Percentiles rank a stretch among this genome's conserved stretches.
Evolutionary conservation across 1,284 basidiomycete species (phyloP).

Genomic region (Sporisorium sorghi): DNA sequence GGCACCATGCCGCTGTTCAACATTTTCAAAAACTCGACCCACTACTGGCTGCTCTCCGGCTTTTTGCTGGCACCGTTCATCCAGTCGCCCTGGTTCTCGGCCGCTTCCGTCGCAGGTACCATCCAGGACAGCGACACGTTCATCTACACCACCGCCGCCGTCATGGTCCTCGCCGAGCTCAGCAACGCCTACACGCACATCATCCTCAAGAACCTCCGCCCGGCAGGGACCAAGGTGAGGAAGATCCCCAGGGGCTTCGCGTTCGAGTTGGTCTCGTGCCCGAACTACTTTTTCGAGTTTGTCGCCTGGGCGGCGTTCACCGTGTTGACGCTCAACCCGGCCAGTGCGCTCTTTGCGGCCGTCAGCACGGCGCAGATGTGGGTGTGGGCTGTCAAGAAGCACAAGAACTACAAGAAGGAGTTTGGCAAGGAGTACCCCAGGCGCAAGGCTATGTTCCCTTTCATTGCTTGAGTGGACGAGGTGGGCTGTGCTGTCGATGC

Average conservation of each 20-base stretch:
- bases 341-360: constrained; percentile 80
- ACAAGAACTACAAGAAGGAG: constrained; percentile 88
- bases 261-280: constrained; percentile 85
- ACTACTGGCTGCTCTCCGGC: constrained; percentile 79
- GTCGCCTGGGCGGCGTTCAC: constrained; percentile 81
- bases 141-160: constrained; percentile 76
- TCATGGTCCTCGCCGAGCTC: constrained; percentile 85
- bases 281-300: constrained; percentile 94
- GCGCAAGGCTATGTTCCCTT: constrained; percentile 85
- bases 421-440: constrained; percentile 84
- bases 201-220: constrained; percentile 83
- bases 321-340: constrained; percentile 76
- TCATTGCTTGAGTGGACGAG: constrained; percentile 71
- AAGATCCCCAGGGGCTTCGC: constrained; percentile 83
- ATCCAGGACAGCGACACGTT: constrained; percentile 78
- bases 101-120: constrained; percentile 78
- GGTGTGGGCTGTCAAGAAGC: constrained; percentile 92
- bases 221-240: constrained; percentile 81
- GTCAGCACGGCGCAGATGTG: constrained; percentile 82
- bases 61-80: constrained; percentile 42
- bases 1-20: constrained; percentile 90
- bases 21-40: constrained; percentile 81
- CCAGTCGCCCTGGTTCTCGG: constrained; percentile 73
- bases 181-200: constrained; percentile 87
- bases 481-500: too few species aligned